Evolutionary conservation across 371 early-diverging fungal species (phyloP).

Genomic region (Mucor lusitanicus): DNA sequence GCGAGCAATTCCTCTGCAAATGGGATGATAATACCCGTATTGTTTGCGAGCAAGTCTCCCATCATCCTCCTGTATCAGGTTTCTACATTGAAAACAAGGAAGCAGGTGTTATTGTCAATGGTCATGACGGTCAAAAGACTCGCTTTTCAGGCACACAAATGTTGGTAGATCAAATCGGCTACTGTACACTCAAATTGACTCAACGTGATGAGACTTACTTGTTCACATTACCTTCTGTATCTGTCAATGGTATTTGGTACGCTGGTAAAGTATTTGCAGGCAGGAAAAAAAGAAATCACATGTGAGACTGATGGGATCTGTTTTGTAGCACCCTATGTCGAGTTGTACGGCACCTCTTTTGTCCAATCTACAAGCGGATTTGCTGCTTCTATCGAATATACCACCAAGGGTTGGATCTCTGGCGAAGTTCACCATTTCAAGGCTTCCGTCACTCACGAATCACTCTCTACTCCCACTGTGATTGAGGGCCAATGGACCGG

Average conservation of each 20-base stretch:
- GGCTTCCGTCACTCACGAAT: conserved; percentile 54
- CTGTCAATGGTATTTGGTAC: conserved; percentile 79
- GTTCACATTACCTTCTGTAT: conserved; percentile 75
- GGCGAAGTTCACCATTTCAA: conserved; percentile 83
- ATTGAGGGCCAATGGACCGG: conserved; percentile 74
- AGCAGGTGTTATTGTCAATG: conserved; percentile 69
- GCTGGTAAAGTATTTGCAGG: conserved; percentile 59
- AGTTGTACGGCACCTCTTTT: conserved; percentile 71
- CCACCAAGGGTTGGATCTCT: conserved; percentile 78
- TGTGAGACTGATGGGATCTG: conserved; percentile 6
- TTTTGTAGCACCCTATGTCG: conserved; percentile 69
- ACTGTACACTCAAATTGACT: conserved; percentile 61
- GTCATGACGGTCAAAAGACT: conserved; percentile 83
- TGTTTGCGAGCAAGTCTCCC: conserved; percentile 75
- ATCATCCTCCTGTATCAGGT: conserved; percentile 79
- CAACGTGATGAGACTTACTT: conserved; percentile 67
- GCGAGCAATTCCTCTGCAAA: conserved; percentile 74
- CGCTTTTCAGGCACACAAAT: conserved; percentile 78
- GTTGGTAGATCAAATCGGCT: conserved; percentile 79
- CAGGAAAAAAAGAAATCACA: background rate
- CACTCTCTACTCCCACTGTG: conserved; percentile 34
- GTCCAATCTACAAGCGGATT: conserved; percentile 69
- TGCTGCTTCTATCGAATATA: conserved; percentile 70
- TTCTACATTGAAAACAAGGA: conserved; percentile 73
- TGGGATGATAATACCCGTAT: conserved; percentile 74